Base-by-base conservation (phyloP, 2,329 filamentous ascomycete species). In the Colletotrichum sublineola region DNA sequence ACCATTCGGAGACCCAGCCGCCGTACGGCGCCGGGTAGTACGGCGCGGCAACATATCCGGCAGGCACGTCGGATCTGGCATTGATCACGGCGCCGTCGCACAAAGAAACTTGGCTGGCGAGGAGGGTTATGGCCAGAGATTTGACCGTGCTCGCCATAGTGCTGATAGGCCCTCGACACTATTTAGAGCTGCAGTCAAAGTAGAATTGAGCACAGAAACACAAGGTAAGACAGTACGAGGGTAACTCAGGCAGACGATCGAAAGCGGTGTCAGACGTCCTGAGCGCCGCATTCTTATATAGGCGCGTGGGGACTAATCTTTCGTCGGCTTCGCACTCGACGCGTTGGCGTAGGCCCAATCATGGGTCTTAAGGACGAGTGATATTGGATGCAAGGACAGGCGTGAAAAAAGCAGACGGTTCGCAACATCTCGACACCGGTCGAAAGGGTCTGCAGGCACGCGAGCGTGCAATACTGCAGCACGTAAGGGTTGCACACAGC, bases 11-110 rank as follows among this genome's bases (percentile, higher is more conserved):
- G 0, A 87, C 82, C 91, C 93, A 95, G 50, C 93, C 93, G 62
- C 92, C 92, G 63, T 90, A 88, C 0, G 92, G 93, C 11, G 92
- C 85, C 29, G 93, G 93, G 79, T 94, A 95, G 79, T 92, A 94
- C n/a, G 90, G 88, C 0, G 87, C 79, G 1, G 87, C 84, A 55
- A 84, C 83, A 76, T 83, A 86, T 3, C 66, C 74, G 18, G 68
- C 38, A 24, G 74, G 74, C 1, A 75, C 74, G 24, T 65, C 61
- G 18, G 68, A 58, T 24, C 72, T 69, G 2, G 69, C 57, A 44
- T n/a, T 31, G 3, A 75, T 62, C 3, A 50, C 68, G 36, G 62
- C 73, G 38, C 56, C 68, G 6, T 68, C 63, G 24, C 52, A 62
- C 48, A 52, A 65, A 12, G 63, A 64, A 38, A 66, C 57, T 15